A percentile compares a stretch with the other conserved stretches of the same genome.
phyloP scores from a whole-genome alignment of 177 flowering plant genomes.

The Vitis hybrid region DNA sequence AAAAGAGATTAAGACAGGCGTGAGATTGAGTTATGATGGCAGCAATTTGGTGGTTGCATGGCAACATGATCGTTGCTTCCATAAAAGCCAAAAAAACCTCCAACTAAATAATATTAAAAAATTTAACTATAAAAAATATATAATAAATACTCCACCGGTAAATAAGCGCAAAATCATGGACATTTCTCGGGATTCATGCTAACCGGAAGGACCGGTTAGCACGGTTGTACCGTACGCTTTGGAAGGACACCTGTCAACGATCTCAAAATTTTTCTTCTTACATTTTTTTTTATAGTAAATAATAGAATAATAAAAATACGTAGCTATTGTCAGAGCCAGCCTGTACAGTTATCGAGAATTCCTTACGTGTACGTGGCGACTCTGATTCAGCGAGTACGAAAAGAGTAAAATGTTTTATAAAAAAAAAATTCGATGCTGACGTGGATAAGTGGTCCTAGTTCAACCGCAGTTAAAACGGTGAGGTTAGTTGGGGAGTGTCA shows the following conservation, averaged over 20 bases:
- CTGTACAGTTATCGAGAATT: too few species aligned
- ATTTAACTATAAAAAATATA: too few species aligned
- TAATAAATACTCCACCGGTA: background rate
- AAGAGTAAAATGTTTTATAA: too few species aligned
- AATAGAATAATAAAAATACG: too few species aligned
- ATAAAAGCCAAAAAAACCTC: background rate
- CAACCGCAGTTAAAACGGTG: background rate
- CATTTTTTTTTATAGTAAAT: too few species aligned
- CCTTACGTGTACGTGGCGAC: too few species aligned
- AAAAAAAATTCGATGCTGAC: background rate
- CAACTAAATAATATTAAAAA: background rate
- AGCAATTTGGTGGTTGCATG: background rate
- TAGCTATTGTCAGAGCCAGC: too few species aligned
- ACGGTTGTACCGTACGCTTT: constrained; percentile 1
- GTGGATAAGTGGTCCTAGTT: constrained; percentile 5
- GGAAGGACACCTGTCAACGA: constrained; percentile 10
- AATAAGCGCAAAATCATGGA: too few species aligned
- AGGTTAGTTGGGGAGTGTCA: background rate
- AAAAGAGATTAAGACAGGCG: background rate
- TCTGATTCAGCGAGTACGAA: too few species aligned
- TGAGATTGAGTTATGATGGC: constrained; percentile 1
- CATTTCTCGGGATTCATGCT: too few species aligned
- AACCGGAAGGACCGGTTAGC: too few species aligned
- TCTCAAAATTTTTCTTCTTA: too few species aligned
- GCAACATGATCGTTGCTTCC: background rate